Evolutionary conservation across 2,329 filamentous ascomycete species (phyloP), one percentile per base, ranked within the genome.

Genomic region (Epichloe amarillans): DNA sequence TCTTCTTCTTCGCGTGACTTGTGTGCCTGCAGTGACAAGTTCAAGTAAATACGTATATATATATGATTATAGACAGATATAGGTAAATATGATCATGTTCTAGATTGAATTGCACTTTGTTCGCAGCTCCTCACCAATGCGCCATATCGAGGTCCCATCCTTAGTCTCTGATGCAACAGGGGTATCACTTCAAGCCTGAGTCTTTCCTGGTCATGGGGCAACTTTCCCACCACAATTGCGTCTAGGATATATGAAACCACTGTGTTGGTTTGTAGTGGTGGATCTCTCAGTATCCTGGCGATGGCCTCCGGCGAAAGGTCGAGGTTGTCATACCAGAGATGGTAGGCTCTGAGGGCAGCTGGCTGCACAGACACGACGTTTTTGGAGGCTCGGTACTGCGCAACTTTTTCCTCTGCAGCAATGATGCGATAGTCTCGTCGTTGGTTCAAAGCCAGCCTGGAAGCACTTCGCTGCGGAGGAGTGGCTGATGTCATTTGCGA

Each of bases 221-320:
- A 58, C 14, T 65, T 67, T 57, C 81, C 79, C 5, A 64, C 43
- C 45, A 67, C 64, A 23, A 86, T 65, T 0, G 75, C 74, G 8
- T 76, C 69, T 2, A 84, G 62, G 8, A 88, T 76, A 56, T 86
- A 84, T 0, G 59, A 64, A 1, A 72, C 68, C 1, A 86, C 78
- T 0, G 80, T 85, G 14, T 58, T 63, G 0, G 64, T 68, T 54
- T 75, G 69, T 3, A 87, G 62, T 2, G 83, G 81, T 14, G 81
- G 80, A 10, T 79, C 67, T 2, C 82, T 72, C n/a, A 84, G 65
- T 1, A 84, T 54, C 3, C 60, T 64, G 2, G 80, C 80, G 15
- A 85, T 68, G 1, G 69, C 64, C 0, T 65, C 58, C 0, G 80
- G 69, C 0, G 62, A 56, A 17, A 85, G 66, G 12, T 70, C 66